Percentiles rank a stretch among this genome's conserved stretches.
Evolutionary conservation across 441 rosid species (phyloP).

Genomic region (Erysimum cheiri): DNA sequence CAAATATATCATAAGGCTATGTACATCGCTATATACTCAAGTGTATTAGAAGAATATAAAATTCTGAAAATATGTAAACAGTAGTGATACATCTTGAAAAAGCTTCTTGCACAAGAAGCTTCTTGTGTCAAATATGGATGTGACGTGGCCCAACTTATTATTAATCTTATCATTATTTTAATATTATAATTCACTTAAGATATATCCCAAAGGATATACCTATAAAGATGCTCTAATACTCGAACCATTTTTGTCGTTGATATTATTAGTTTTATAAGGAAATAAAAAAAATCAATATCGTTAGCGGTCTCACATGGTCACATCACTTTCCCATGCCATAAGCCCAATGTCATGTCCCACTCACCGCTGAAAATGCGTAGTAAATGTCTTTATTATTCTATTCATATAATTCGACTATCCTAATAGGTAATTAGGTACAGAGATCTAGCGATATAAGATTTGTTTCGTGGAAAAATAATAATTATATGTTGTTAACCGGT

Average conservation of each 20-base stretch:
- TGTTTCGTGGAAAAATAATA: conserved; percentile 11
- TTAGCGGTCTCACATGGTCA: conserved; percentile 36
- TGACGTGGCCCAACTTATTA: too few species aligned
- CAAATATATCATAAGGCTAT: too few species aligned
- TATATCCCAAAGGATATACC: too few species aligned
- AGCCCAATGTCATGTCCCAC: conserved; percentile 20
- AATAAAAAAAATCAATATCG: not conserved
- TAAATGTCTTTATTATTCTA: conserved; percentile 35
- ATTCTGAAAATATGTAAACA: too few species aligned
- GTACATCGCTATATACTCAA: too few species aligned
- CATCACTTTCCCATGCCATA: conserved; percentile 30
- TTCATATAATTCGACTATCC: conserved; percentile 2
- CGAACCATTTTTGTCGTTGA: not conserved
- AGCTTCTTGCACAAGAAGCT: too few species aligned
- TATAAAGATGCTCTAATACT: too few species aligned
- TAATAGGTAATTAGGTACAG: not conserved
- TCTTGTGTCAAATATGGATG: too few species aligned
- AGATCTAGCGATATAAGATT: conserved; percentile 25
- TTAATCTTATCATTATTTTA: too few species aligned
- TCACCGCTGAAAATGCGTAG: not conserved
- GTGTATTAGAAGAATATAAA: too few species aligned
- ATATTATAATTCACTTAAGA: too few species aligned
- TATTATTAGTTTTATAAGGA: not conserved
- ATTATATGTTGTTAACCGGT: not conserved
- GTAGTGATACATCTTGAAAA: too few species aligned